These are phyloP conservation scores for Linnemannia elongata DNA, from an alignment of 192 early-diverging fungal genomes.

Conservation along the genomic window DNA sequence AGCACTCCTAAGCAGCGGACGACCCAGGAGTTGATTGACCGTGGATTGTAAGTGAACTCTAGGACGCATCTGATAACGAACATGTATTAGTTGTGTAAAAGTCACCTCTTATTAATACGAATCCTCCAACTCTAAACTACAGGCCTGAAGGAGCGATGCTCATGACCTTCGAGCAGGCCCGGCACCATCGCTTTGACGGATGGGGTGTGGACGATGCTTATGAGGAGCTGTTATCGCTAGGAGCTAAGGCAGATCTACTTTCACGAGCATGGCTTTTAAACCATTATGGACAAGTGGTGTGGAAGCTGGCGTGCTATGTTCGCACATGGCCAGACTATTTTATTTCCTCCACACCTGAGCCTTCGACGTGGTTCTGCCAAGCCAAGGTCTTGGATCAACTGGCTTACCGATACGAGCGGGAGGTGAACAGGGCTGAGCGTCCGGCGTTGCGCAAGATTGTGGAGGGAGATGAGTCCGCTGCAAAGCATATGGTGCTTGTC, in stretches of 20 bases:
- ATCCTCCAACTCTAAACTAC: not conserved
- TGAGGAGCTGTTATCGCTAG: slow-evolving; percentile 54
- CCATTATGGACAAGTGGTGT: slow-evolving; percentile 79
- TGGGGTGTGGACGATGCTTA: slow-evolving; percentile 69
- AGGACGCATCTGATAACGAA: too few relatives aligned
- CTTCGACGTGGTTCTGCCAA: slow-evolving; percentile 53
- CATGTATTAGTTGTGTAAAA: not conserved
- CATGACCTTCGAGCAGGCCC: slow-evolving; percentile 48
- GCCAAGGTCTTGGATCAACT: slow-evolving; percentile 66
- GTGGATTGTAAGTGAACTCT: slow-evolving; percentile 31
- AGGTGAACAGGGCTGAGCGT: slow-evolving; percentile 72
- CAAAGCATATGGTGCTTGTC: slow-evolving; percentile 71
- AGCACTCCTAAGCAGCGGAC: not conserved
- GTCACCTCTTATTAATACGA: not conserved
- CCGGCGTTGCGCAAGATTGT: slow-evolving; percentile 74
- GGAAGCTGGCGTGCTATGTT: slow-evolving; percentile 77
- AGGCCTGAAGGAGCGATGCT: slow-evolving; percentile 45
- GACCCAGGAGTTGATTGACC: not conserved
- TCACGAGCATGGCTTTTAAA: slow-evolving; percentile 69
- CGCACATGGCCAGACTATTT: slow-evolving; percentile 65
- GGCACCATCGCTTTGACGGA: slow-evolving; percentile 30
- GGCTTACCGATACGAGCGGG: slow-evolving; percentile 72
- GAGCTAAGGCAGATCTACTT: slow-evolving; percentile 52
- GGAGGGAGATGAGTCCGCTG: slow-evolving; percentile 72
- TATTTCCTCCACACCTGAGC: not conserved